Evolutionary conservation across 2,329 filamentous ascomycete species (phyloP).

Genomic region (Didymosphaeria variabile): DNA sequence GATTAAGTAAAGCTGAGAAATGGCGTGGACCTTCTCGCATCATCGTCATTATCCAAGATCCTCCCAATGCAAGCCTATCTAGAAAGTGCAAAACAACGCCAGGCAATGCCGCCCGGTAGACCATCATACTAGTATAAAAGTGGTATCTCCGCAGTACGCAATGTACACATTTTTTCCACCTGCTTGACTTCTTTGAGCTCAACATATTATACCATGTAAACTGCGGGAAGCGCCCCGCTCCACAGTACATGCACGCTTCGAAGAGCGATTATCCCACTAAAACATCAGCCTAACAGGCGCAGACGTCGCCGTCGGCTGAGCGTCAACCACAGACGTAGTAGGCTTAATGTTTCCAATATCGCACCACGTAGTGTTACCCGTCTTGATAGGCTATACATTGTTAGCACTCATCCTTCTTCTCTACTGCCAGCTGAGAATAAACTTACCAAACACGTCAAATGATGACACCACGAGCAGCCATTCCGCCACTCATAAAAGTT

Average conservation of each 20-base stretch:
- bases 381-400: constrained; percentile 32
- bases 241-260: not conserved
- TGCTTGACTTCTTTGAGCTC: too few relatives aligned
- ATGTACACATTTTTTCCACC: too few relatives aligned
- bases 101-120: not conserved
- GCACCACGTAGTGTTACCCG: constrained; percentile 47
- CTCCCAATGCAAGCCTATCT: not conserved
- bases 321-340: constrained; percentile 18
- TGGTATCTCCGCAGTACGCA: constrained; percentile 6
- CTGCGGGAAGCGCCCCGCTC: not conserved
- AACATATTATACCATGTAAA: too few relatives aligned
- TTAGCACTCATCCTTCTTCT: constrained; percentile 3
- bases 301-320: not conserved
- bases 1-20: not conserved
- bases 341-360: constrained; percentile 42
- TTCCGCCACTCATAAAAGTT: constrained; percentile 87
- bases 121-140: not conserved
- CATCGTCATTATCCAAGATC: not conserved
- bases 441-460: constrained; percentile 90
- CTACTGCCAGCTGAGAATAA: not conserved
- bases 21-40: not conserved
- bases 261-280: not conserved
- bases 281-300: constrained; percentile 1
- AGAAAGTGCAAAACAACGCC: not conserved
- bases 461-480: constrained; percentile 92